These are phyloP conservation scores for Hydnomerulius pinastri DNA, from an alignment of 768 basidiomycete species.

Conservation along the genomic window DNA sequence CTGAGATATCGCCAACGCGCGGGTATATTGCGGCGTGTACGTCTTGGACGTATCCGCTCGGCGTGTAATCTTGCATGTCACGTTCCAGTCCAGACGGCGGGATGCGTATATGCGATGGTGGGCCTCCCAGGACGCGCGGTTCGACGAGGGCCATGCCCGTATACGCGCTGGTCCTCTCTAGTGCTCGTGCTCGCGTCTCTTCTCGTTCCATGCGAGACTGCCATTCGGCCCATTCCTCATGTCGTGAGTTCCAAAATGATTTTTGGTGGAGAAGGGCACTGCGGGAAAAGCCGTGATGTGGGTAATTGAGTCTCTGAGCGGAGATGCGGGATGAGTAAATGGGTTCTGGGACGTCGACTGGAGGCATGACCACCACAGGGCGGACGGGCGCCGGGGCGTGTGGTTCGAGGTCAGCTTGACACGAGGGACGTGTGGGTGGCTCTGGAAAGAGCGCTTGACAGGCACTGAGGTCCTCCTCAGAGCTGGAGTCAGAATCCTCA, in stretches of 20 bases:
- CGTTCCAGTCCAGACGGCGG: conserved; percentile 34
- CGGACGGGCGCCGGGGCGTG: conserved; percentile 25
- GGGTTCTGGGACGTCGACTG: not conserved
- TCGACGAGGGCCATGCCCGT: conserved; percentile 20
- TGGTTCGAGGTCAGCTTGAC: conserved; percentile 19
- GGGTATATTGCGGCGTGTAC: conserved; percentile 44
- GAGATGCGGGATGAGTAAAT: conserved; percentile 9
- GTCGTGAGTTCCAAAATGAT: conserved; percentile 60
- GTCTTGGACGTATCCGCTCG: conserved; percentile 12
- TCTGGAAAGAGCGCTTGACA: conserved; percentile 10
- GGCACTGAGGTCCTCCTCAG: conserved; percentile 12
- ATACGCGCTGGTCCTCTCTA: conserved; percentile 24
- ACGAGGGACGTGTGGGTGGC: conserved; percentile 11
- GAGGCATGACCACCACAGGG: conserved; percentile 9
- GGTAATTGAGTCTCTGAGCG: conserved; percentile 44
- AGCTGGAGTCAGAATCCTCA: conserved; percentile 13
- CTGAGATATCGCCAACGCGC: conserved; percentile 61
- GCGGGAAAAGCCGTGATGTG: conserved; percentile 64
- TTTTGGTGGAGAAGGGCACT: conserved; percentile 61
- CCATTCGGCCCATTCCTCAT: conserved; percentile 51
- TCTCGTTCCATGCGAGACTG: conserved; percentile 16
- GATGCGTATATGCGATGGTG: conserved; percentile 21
- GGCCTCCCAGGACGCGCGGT: not conserved
- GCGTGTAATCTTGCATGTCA: conserved; percentile 17
- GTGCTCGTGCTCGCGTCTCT: not conserved